Percentiles rank a stretch among this genome's conserved stretches.
These are phyloP conservation scores for Prasinococcaceae sp. DNA, from an alignment of 139 green algal species.

Conservation along the genomic window DNA sequence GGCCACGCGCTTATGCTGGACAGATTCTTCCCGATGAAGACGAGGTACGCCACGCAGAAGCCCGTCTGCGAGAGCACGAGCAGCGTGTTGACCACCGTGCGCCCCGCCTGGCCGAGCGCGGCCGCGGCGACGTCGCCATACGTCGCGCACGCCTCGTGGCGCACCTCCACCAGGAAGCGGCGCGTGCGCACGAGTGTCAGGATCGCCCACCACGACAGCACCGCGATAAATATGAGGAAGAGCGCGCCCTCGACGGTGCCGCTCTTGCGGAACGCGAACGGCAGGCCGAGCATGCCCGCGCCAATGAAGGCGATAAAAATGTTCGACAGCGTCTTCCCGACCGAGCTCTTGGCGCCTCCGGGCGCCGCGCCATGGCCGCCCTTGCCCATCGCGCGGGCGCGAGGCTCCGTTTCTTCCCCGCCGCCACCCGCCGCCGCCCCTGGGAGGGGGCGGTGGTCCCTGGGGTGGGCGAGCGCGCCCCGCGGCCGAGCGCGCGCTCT, in stretches of 20 bases:
- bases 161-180: neutral
- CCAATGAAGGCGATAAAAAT: slow-evolving; percentile 38
- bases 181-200: slow-evolving; percentile 28
- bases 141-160: neutral
- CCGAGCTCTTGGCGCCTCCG: too few species aligned
- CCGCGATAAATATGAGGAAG: slow-evolving; percentile 15
- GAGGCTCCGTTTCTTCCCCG: too few species aligned
- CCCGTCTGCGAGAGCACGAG: slow-evolving; percentile 36
- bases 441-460: too few species aligned
- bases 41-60: slow-evolving; percentile 39
- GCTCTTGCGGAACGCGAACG: slow-evolving; percentile 28
- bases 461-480: too few species aligned
- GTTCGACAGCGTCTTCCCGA: slow-evolving; percentile 23
- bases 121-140: neutral
- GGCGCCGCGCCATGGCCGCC: too few species aligned
- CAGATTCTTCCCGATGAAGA: slow-evolving; percentile 39
- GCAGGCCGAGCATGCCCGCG: slow-evolving; percentile 36
- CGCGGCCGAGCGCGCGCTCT: too few species aligned
- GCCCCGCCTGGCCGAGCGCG: neutral
- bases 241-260: slow-evolving; percentile 20
- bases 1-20: neutral
- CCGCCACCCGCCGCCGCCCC: too few species aligned
- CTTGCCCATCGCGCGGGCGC: too few species aligned
- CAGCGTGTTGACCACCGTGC: slow-evolving; percentile 5
- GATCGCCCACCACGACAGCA: slow-evolving; percentile 32